Base-by-base conservation (phyloP, 129 eudicot genomes). In the Deinandra increscens region DNA sequence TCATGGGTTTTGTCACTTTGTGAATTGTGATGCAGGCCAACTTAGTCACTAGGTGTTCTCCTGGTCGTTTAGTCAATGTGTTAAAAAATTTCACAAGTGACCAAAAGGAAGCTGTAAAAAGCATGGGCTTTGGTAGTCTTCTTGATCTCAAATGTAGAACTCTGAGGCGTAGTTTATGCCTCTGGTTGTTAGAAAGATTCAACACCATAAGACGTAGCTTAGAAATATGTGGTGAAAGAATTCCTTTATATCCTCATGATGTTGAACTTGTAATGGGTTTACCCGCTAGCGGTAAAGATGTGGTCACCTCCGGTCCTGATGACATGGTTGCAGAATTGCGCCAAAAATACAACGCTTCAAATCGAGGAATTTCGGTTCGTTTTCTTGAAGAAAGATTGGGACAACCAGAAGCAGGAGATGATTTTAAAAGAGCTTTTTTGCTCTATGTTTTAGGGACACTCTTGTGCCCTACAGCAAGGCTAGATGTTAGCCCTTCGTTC, bases 241-340 rank as follows among this genome's bases (percentile, higher is more conserved):
- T 88, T 41, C 96, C 96, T 68, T 70, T 88, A 61, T 78, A 88
- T 42, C 85, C 96, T 3, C 84, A 67, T 56, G 96, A 85, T 79
- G 96, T 88, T 54, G 91, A 88, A 72, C 84, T 85, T 19, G 96
- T 88, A 60, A 83, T 88, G 91, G 96, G 96, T 29, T 79, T 88
- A 66, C 83, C 91, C 2, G 77, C 96, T 41, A 83, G 66, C 20
- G 96, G 96, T 48, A 88, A 85, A 78, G 96, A 88, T 68, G 96
- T 88, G 68, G 85, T 85, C 19, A 85, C 74, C 61, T 83, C 96
- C 6, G 96, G 96, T 22, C 86, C 96, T 5, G 96, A 88, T 58
- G 96, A 88, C 26, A 62, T 81, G 62, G 87, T 88, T 70, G 68
- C 72, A 12, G 96, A 85, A 58, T 74, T 88, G 65, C 86, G 91